phyloP scores from a whole-genome alignment of 169 alveolate species.

The Nephromyces sp. region DNA sequence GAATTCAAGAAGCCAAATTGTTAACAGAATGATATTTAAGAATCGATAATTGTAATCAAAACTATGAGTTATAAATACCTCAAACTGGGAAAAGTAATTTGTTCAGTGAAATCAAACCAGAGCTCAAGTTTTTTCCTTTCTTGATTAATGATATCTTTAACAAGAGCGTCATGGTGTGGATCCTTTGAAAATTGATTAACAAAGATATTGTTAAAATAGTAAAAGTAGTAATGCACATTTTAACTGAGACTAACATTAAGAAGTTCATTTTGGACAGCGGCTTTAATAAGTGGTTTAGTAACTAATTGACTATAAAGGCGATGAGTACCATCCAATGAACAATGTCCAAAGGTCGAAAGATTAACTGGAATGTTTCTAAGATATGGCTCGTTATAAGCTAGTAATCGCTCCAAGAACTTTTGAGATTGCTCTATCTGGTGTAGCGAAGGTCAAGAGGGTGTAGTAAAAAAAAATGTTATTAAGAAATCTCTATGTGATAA shows the following conservation, averaged over 20 bases:
- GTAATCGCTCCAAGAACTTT: conserved; percentile 23
- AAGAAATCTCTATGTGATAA: too few species aligned
- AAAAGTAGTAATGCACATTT: neutral
- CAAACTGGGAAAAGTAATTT: neutral
- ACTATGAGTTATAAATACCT: neutral
- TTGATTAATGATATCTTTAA: neutral
- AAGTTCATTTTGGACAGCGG: neutral
- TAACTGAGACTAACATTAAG: neutral
- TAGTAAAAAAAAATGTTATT: too few species aligned
- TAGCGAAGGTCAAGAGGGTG: too few species aligned
- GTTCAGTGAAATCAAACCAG: neutral
- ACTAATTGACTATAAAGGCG: conserved; percentile 11
- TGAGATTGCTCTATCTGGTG: conserved; percentile 15
- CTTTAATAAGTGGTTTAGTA: neutral
- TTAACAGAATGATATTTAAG: too few species aligned
- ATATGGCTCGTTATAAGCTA: neutral
- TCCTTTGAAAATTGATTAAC: neutral
- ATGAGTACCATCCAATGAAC: conserved; percentile 15
- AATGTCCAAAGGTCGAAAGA: conserved; percentile 10
- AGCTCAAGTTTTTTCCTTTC: neutral
- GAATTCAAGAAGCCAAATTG: neutral
- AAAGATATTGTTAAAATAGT: neutral
- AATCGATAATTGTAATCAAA: too few species aligned
- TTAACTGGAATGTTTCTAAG: conserved; percentile 25
- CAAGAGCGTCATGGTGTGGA: neutral